phyloP scores from a whole-genome alignment of 1,284 basidiomycete species.

The Ganoderma meredithae region DNA sequence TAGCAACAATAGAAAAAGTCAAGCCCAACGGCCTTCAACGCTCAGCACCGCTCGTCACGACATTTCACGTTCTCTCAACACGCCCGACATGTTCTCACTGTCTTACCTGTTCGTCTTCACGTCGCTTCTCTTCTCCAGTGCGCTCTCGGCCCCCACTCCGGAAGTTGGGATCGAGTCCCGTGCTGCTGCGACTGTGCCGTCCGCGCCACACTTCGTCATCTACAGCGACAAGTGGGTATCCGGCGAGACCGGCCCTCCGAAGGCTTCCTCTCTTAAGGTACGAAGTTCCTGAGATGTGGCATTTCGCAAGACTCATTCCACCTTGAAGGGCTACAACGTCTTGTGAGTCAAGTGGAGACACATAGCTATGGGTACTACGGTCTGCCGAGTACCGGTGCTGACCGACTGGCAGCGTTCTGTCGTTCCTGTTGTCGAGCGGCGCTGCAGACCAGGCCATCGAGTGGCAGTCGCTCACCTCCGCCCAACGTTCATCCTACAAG shows the following conservation, averaged over 20 bases:
- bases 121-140: slow-evolving; percentile 27
- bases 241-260: slow-evolving; percentile 47
- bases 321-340: slow-evolving; percentile 53
- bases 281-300: slow-evolving; percentile 15
- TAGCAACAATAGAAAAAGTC: neutral
- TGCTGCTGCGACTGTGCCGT: slow-evolving; percentile 32
- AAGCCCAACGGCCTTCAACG: neutral
- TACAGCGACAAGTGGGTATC: slow-evolving; percentile 52
- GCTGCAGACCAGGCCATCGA: slow-evolving; percentile 52
- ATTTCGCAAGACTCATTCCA: neutral
- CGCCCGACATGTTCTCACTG: slow-evolving; percentile 26
- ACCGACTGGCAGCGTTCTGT: slow-evolving; percentile 44
- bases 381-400: neutral
- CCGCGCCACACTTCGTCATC: slow-evolving; percentile 50
- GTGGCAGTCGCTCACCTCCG: slow-evolving; percentile 47
- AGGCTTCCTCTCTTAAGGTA: slow-evolving; percentile 46
- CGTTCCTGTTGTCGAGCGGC: slow-evolving; percentile 53
- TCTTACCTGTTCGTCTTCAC: slow-evolving; percentile 27
- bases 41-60: neutral
- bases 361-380: neutral
- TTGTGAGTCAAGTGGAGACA: slow-evolving; percentile 44
- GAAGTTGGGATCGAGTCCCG: slow-evolving; percentile 23
- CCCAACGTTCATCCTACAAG: slow-evolving; percentile 46
- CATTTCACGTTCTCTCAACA: neutral
- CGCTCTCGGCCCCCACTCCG: slow-evolving; percentile 26